Conservation (phyloP, 331 rosid genomes). For the Pyracantha coccinea region DNA sequence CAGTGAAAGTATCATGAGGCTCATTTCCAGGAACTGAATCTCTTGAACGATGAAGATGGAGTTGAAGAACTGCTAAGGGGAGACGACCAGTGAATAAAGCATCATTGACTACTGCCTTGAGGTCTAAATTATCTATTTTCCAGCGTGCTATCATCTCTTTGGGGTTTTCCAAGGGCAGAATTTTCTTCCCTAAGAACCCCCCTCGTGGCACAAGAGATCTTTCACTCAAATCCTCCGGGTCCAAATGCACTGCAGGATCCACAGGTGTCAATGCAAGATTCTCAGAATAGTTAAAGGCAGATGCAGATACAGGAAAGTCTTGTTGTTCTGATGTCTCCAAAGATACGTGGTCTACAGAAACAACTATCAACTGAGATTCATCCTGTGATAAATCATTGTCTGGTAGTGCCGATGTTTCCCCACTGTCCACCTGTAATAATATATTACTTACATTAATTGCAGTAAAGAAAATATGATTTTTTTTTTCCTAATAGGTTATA, state of each 20-base stretch:
- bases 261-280: constrained; percentile 52
- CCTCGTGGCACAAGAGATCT: constrained; percentile 39
- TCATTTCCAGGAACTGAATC: constrained; percentile 58
- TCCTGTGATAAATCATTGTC: constrained; percentile 40
- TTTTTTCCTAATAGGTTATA: background rate
- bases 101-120: constrained; percentile 83
- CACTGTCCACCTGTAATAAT: constrained; percentile 53
- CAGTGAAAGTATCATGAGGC: constrained; percentile 71
- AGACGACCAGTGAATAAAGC: constrained; percentile 95
- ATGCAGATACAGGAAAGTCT: constrained; percentile 41
- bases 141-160: constrained; percentile 94
- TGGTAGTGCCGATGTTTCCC: constrained; percentile 32
- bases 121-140: constrained; percentile 81
- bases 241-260: constrained; percentile 37
- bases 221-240: constrained; percentile 42
- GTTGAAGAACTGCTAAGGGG: constrained; percentile 93
- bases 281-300: constrained; percentile 28
- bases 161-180: constrained; percentile 68
- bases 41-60: constrained; percentile 73
- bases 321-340: constrained; percentile 40
- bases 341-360: constrained; percentile 39
- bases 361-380: constrained; percentile 43
- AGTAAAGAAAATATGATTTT: background rate
- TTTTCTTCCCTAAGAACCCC: constrained; percentile 35
- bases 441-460: constrained; percentile 9